These are phyloP conservation scores for Apostasia shenzhenica DNA, from an alignment of 106 monocot genomes.

Conservation along the genomic window DNA sequence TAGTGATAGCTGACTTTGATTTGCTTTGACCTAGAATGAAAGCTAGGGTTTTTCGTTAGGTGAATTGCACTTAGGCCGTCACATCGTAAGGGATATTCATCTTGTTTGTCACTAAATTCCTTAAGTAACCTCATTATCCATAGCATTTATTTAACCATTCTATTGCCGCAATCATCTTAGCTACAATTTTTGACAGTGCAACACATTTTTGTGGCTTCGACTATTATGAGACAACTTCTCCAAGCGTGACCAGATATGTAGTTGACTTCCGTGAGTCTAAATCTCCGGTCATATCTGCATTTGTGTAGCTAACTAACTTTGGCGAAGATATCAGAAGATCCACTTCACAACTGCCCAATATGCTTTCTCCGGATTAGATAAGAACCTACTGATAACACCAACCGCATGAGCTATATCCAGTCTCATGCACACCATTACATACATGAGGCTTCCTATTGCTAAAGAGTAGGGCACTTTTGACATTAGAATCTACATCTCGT, in stretches of 20 bases:
- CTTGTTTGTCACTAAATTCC: too few species aligned
- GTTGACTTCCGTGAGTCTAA: neutral
- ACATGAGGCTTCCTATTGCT: neutral
- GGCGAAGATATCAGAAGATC: neutral
- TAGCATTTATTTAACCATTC: too few species aligned
- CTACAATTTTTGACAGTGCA: too few species aligned
- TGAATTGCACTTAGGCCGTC: too few species aligned
- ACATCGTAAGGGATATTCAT: too few species aligned
- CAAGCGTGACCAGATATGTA: neutral
- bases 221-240: neutral
- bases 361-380: neutral
- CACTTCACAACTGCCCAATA: neutral
- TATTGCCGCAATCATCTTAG: too few species aligned
- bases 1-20: too few species aligned
- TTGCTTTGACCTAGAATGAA: too few species aligned
- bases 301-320: neutral
- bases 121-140: too few species aligned
- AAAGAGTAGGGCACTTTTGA: neutral
- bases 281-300: neutral
- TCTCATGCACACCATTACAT: neutral
- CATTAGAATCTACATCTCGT: neutral
- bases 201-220: neutral
- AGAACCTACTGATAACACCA: neutral
- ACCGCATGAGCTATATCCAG: neutral
- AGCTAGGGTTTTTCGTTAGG: too few species aligned